Conservation (phyloP, 768 basidiomycete species). For the Gloeopeniophorella convolvens region DNA sequence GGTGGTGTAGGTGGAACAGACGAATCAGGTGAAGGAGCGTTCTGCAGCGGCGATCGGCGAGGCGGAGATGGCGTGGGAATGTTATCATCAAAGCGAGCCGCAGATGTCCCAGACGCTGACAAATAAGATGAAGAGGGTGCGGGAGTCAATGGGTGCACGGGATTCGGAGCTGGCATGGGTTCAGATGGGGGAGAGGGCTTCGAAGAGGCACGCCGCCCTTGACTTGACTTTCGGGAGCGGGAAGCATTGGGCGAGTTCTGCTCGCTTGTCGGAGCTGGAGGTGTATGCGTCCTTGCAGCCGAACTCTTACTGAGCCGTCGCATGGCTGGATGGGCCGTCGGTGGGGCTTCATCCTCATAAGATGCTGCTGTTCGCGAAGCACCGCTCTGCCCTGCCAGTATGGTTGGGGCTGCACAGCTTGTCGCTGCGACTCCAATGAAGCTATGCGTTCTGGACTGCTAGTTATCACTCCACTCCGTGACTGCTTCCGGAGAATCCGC, state of each 20-base stretch:
- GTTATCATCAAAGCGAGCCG: not conserved
- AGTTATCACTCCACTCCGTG: not conserved
- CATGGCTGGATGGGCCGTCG: slow-evolving; percentile 6
- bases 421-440: not conserved
- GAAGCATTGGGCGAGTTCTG: not conserved
- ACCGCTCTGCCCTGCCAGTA: not conserved
- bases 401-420: not conserved
- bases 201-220: not conserved
- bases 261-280: not conserved
- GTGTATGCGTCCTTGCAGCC: not conserved
- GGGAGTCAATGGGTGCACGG: not conserved
- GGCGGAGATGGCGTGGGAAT: not conserved
- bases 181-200: not conserved
- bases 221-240: slow-evolving; percentile 1
- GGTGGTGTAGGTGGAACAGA: slow-evolving; percentile 6
- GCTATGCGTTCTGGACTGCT: not conserved
- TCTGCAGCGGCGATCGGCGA: not conserved
- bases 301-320: slow-evolving; percentile 8
- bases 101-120: too few relatives aligned
- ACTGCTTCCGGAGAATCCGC: not conserved
- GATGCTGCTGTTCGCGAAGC: not conserved
- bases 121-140: not conserved
- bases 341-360: slow-evolving; percentile 14
- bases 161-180: not conserved
- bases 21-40: not conserved